These are phyloP conservation scores for Stagonosporopsis tanaceti DNA, from an alignment of 2,329 filamentous ascomycete genomes.

Conservation along the genomic window DNA sequence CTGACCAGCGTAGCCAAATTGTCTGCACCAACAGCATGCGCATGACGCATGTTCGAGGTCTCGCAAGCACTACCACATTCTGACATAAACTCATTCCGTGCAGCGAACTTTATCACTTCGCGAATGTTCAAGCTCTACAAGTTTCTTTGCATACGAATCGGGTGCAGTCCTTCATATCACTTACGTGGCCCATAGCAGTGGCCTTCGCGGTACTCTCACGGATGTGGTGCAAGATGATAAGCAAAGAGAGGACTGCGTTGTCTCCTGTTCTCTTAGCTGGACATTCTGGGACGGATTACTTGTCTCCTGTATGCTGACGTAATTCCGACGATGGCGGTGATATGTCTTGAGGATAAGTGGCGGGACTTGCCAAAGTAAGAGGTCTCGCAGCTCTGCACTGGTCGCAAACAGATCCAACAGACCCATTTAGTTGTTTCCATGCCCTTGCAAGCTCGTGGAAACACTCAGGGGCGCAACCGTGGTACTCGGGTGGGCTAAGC, in stretches of 20 bases:
- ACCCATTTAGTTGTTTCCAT: not conserved
- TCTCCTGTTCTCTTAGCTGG: not conserved
- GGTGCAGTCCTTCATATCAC: not conserved
- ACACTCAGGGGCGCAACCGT: not conserved
- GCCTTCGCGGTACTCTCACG: not conserved
- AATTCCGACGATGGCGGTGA: not conserved
- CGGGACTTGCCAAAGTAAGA: not conserved
- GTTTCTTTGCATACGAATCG: not conserved
- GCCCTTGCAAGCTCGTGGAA: not conserved
- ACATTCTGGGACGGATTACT: no score
- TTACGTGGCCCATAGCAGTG: not conserved
- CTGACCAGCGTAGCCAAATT: not conserved
- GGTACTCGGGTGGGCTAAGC: constrained; percentile 3
- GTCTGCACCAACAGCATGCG: not conserved
- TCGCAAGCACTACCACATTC: not conserved
- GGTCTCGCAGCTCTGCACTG: not conserved
- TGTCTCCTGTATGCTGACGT: not conserved
- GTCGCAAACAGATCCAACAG: not conserved
- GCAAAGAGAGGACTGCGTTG: not conserved
- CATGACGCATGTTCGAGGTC: not conserved
- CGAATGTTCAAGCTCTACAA: not conserved
- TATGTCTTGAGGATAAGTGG: not conserved
- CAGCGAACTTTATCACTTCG: not conserved
- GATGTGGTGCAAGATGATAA: not conserved
- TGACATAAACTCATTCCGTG: not conserved